Evolutionary conservation across 495 filamentous ascomycete genomes (phyloP), one percentile per base, ranked within the genome.

Genomic region (Daldinia loculata): DNA sequence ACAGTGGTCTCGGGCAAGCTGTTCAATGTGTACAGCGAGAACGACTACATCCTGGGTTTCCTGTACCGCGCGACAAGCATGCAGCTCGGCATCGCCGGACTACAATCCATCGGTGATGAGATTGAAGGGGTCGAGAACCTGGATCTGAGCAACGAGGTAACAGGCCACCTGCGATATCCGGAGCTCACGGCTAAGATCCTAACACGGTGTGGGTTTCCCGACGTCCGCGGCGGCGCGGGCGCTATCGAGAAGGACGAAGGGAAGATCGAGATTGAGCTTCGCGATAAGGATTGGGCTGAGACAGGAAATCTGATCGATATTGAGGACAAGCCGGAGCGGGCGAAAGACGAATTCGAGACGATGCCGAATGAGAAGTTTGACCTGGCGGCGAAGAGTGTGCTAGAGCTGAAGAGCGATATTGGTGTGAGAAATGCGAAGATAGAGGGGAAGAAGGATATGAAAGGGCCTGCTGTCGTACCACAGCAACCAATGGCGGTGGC

Each of bases 31-130:
- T 94, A 86, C 75, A 92, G 89, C 15, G 84, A 89, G 19, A 92
- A 94, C 64, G 92, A 95, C 74, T 89, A 89, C 50, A 84, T 95
- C 39, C 85, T 95, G 6, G 91, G 86, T 1, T 91, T 94, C 70
- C 80, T 94, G 15, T 95, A 95, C 74, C 88, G 92, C 6, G 89
- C 90, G 6, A 90, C 88, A 58, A 92, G 89, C 67, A 81, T 94
- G 30, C 91, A 94, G 72, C 84, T 89, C 30, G 92, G 92, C 1
- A 85, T 96, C 38, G 92, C 92, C 0, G 92, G 92, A 0, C 79
- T 96, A 24, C 88, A 93, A 75, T 77, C 84, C 15, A 86, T 94
- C 32, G 79, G 88, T 56, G 84, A 80, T 4, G 75, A 71, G 11
- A 85, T 93, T 22, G 84, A 88, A 0, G 89, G 89, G 0, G 87